Conservation (phyloP, 768 basidiomycete species). For the Rhizopogon salebrosus region DNA sequence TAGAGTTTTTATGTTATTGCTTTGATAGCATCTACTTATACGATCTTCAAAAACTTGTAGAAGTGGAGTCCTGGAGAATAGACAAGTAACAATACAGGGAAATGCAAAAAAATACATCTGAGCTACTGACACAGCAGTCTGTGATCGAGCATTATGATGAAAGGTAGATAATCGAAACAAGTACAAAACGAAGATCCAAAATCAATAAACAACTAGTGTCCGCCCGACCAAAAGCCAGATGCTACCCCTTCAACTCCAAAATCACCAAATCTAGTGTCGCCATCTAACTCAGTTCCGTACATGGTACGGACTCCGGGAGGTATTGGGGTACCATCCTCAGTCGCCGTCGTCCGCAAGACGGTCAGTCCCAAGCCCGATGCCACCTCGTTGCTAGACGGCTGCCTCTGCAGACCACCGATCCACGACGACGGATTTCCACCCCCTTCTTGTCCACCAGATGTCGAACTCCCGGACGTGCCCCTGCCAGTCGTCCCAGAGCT, state of each 20-base stretch:
- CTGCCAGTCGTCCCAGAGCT: slow-evolving; percentile 29
- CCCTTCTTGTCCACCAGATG: slow-evolving; percentile 20
- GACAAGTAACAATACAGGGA: background rate
- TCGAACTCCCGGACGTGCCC: slow-evolving; percentile 22
- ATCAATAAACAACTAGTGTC: slow-evolving; percentile 27
- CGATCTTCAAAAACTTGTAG: background rate
- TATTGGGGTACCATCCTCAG: slow-evolving; percentile 36
- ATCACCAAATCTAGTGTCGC: slow-evolving; percentile 79
- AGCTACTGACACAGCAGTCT: background rate
- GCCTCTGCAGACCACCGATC: slow-evolving; percentile 22
- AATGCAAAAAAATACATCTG: background rate
- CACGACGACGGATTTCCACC: slow-evolving; percentile 31
- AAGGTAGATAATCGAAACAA: background rate
- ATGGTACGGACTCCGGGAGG: slow-evolving; percentile 61
- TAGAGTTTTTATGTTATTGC: background rate
- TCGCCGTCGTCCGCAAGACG: slow-evolving; percentile 31
- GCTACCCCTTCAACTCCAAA: slow-evolving; percentile 77
- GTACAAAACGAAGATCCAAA: background rate
- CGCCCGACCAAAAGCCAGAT: slow-evolving; percentile 62
- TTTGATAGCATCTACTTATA: background rate
- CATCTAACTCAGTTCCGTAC: slow-evolving; percentile 82
- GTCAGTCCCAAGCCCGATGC: slow-evolving; percentile 41
- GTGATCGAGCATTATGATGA: background rate
- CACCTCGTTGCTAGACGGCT: slow-evolving; percentile 40
- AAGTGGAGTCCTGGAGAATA: background rate